Evolutionary conservation across 2,329 filamentous ascomycete species (phyloP), one percentile per base, ranked within the genome.

Genomic region (Diaporthe humulicola): DNA sequence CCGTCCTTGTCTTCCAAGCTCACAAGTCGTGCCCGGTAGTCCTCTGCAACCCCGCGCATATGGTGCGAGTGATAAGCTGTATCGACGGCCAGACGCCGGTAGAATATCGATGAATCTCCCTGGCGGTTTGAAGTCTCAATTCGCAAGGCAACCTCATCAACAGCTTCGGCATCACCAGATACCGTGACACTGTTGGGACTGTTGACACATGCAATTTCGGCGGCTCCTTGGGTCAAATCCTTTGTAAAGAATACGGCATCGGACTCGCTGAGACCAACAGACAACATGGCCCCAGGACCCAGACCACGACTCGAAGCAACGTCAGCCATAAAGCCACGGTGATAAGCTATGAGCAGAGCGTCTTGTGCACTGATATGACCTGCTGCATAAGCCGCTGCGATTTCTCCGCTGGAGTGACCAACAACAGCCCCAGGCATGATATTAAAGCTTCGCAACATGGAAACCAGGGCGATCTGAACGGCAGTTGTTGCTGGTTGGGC

Each of bases 121-220:
- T 56, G 28, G 71, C 57, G 22, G 19, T 84, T 82, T 6, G 50
- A 17, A 1, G 61, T 36, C 15, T 17, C 19, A 36, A 71, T 25
- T 3, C 56, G 42, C 15, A 7, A n/a, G 17, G 28, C 10, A 2
- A 69, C 40, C 42, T 70, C 61, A 8, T 72, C 25, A 2, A 73
- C 38, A 8, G 73, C 73, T 3, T 71, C 57, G 1, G 42, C 60
- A 52, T 88, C 85, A 17, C 88, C 88, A 0, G 88, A 89, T 0
- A 89, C 82, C 0, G 89, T 90, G 19, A 88, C 79, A 19, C 85
- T 90, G 0, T 81, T 81, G 0, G 88, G 88, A 25, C 87, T 88
- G 81, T 91, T 91, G 77, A 87, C 84, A 76, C 88, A 89, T 12
- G 84, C 84, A 75, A 85, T 82, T 58, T 80, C 79, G 42, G 82